Percentiles rank a stretch among this genome's conserved stretches.
These are phyloP conservation scores for Fusarium penzigii DNA, from an alignment of 2,329 filamentous ascomycete species.

Conservation along the genomic window DNA sequence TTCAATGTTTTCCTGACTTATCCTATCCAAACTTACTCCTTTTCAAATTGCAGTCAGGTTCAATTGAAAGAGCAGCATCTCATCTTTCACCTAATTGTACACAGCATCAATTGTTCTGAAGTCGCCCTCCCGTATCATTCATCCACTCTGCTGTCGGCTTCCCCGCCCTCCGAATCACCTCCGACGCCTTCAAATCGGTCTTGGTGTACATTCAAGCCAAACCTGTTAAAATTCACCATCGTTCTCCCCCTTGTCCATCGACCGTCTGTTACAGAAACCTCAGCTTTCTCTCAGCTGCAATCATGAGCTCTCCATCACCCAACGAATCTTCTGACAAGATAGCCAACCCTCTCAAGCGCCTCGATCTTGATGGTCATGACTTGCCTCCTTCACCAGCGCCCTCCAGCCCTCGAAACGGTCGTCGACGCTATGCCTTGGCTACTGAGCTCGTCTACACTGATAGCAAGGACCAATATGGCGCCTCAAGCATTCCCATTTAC, in stretches of 20 bases:
- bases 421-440: conserved; percentile 83
- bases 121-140: not conserved
- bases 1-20: not conserved
- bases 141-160: not conserved
- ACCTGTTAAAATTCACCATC: conserved; percentile 1
- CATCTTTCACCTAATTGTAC: not conserved
- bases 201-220: not conserved
- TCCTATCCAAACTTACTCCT: not conserved
- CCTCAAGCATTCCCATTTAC: conserved; percentile 96
- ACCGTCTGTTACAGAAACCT: not conserved
- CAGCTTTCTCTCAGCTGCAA: not conserved
- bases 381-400: conserved; percentile 90
- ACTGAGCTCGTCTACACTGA: conserved; percentile 98
- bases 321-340: conserved; percentile 33
- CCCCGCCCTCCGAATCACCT: not conserved
- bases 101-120: not conserved
- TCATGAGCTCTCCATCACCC: conserved; percentile 25
- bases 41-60: no score
- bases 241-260: not conserved
- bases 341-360: conserved; percentile 50
- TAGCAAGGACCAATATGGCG: conserved; percentile 93
- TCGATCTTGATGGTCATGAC: conserved; percentile 82
- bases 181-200: not conserved
- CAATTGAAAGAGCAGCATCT: not conserved
- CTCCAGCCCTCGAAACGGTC: conserved; percentile 82